Evolutionary conservation across 2,329 filamentous ascomycete genomes (phyloP).

Genomic region (Triangularia setosa): DNA sequence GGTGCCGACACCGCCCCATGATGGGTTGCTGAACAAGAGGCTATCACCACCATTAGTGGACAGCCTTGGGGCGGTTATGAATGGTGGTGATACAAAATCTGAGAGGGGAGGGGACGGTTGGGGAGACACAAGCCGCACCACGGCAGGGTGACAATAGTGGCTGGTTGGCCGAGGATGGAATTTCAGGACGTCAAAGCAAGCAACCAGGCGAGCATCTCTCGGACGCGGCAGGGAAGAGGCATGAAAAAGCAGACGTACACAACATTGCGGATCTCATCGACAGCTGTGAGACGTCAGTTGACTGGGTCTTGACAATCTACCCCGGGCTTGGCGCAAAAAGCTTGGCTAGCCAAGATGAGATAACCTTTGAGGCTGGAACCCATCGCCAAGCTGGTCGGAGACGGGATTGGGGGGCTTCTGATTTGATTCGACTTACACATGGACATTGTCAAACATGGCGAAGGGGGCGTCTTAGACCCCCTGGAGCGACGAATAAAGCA

Average conservation of each 20-base stretch:
- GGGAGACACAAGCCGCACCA: constrained; percentile 5
- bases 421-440: constrained; percentile 24
- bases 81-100: constrained; percentile 9
- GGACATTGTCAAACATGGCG: constrained; percentile 26
- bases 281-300: constrained; percentile 31
- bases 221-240: neutral
- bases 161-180: neutral
- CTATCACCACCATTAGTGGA: constrained; percentile 32
- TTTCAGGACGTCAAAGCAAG: neutral
- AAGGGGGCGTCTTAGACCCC: constrained; percentile 14
- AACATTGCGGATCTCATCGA: constrained; percentile 35
- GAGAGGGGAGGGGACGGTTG: neutral
- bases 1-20: constrained; percentile 47
- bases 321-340: constrained; percentile 26
- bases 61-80: neutral
- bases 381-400: constrained; percentile 16
- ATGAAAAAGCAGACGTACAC: constrained; percentile 25
- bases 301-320: constrained; percentile 16
- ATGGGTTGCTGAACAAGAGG: constrained; percentile 58
- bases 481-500: constrained; percentile 14
- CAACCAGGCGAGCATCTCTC: neutral
- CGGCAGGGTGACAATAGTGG: constrained; percentile 1
- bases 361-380: constrained; percentile 14
- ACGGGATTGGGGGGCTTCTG: neutral
- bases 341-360: constrained; percentile 28